Evolutionary conservation across 306 rosid species (phyloP), one percentile per base, ranked within the genome.

Genomic region (Inga leiocalycina): DNA sequence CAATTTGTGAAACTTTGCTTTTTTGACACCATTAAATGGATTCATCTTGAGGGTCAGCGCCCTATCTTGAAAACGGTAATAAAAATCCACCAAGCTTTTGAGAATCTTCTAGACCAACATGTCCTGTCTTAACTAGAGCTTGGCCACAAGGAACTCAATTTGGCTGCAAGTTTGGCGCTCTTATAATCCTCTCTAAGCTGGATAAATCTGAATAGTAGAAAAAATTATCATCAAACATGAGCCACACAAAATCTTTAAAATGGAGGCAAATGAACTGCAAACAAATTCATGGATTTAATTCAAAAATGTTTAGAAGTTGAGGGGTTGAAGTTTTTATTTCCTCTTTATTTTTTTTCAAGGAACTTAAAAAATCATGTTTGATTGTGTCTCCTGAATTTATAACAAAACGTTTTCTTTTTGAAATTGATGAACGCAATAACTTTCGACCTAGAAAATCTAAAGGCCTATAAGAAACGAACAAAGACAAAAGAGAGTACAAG

Each of bases 121-220:
- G 65, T 56, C 61, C 41, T 30, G 76, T 51, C 81, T 94, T 87
- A 89, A 81, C 81, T 73, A 34, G 81, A 80, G 88, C 90, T 86
- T 74, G 92, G 83, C 97, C 94, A 96, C 88, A 94, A 82, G 81
- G 99, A 96, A 88, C 95, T 91, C 57, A 96, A 89, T 82, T 85
- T 93, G 71, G 97, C 76, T 59, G 95, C 99, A 74, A 94, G 97
- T 86, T 94, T 96, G 84, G 98, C 99, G 80, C 98, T 94, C 88
- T 94, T 94, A 89, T 91, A 96, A 85, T 96, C 99, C 27, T 96
- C 99, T 85, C 98, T 89, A 68, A 96, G 98, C 89, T 90, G 97
- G 89, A 96, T 90, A 86, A 96, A 94, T 88, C 98, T 94, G 85
- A 80, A 85, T 37, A 69, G 72, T 19, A 54, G 74, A 86, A 71